These are phyloP conservation scores for Fraxinus platypoda DNA, from an alignment of 305 asterid genomes.

Conservation along the genomic window DNA sequence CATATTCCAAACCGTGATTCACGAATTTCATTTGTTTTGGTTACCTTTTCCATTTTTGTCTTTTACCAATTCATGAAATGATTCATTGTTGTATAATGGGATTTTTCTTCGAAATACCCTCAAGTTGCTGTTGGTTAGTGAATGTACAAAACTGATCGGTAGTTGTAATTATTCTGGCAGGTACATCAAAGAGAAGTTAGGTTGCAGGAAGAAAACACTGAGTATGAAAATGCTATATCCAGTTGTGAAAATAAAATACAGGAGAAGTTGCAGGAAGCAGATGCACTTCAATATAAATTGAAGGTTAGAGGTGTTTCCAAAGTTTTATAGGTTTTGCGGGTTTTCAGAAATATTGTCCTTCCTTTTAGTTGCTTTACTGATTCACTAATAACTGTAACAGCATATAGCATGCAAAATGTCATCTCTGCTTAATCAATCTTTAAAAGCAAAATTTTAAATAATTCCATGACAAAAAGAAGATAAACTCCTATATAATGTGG, in stretches of 20 bases:
- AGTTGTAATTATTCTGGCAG: slow-evolving; percentile 34
- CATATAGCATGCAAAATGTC: background rate
- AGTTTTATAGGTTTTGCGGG: background rate
- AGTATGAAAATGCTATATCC: slow-evolving; percentile 67
- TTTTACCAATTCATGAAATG: background rate
- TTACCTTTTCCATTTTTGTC: background rate
- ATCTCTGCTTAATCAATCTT: background rate
- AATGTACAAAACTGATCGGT: slow-evolving; percentile 10
- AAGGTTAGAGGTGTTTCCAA: slow-evolving; percentile 53
- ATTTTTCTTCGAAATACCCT: background rate
- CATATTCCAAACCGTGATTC: background rate
- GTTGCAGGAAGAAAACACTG: slow-evolving; percentile 78
- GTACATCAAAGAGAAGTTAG: slow-evolving; percentile 70
- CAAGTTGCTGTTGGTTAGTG: slow-evolving; percentile 3
- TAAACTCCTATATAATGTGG: background rate
- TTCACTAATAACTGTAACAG: background rate
- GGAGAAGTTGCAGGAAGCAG: slow-evolving; percentile 74
- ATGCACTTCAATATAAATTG: slow-evolving; percentile 59
- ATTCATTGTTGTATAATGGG: background rate
- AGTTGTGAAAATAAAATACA: slow-evolving; percentile 63
- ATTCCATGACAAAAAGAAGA: background rate
- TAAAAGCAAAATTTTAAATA: background rate
- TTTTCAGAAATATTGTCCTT: background rate
- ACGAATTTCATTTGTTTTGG: background rate
- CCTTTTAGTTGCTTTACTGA: background rate